phyloP scores from a whole-genome alignment of 1,284 basidiomycete genomes.

The Ceratobasidium sp. region DNA sequence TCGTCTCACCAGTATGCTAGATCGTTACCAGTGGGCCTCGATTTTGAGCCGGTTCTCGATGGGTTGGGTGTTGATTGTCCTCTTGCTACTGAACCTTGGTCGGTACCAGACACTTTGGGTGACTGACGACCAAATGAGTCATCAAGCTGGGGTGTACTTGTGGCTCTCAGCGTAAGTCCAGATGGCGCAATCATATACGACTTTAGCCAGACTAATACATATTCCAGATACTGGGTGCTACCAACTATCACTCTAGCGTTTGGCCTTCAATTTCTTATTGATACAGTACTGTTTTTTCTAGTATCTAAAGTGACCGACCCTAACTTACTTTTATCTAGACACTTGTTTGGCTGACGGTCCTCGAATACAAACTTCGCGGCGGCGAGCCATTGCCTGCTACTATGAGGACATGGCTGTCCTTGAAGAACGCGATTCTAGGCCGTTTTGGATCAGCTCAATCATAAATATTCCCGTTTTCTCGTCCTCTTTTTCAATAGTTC shows the following conservation, averaged over 20 bases:
- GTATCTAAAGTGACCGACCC: no score
- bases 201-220: neutral
- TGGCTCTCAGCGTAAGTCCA: conserved; percentile 33
- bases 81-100: conserved; percentile 32
- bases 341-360: neutral
- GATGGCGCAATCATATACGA: no score
- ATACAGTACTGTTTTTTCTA: conserved; percentile 13
- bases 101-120: conserved; percentile 29
- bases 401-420: no score
- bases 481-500: no score
- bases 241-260: conserved; percentile 33
- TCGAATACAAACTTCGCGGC: neutral
- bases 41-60: conserved; percentile 25
- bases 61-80: neutral
- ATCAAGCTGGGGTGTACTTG: neutral
- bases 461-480: no score
- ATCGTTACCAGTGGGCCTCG: conserved; percentile 34
- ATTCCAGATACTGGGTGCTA: conserved; percentile 32
- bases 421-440: no score
- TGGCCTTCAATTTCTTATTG: conserved; percentile 22
- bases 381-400: no score
- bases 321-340: no score
- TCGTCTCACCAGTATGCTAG: neutral
- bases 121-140: neutral
- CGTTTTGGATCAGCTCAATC: no score